Evolutionary conservation across 495 filamentous ascomycete species (phyloP).

Genomic region (Ramalina peruviana): DNA sequence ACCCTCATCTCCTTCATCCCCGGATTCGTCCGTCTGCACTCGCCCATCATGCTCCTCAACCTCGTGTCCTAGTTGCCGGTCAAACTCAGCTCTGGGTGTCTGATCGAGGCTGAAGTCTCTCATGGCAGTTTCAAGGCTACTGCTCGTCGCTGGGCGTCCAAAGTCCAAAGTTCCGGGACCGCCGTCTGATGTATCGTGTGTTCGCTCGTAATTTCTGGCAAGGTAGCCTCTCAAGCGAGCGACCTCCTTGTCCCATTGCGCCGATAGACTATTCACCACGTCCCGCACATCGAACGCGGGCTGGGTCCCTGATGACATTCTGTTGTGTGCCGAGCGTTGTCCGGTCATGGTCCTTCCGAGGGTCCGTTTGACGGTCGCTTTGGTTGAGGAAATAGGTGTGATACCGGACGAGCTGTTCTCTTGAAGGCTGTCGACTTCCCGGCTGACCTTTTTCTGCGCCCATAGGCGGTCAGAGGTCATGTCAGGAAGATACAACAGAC

Average conservation of each 20-base stretch:
- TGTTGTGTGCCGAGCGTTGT: conserved; percentile 21
- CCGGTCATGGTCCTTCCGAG: conserved; percentile 21
- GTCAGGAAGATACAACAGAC: conserved; percentile 47
- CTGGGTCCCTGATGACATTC: conserved; percentile 9
- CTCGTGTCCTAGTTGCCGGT: conserved; percentile 10
- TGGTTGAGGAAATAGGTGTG: conserved; percentile 8
- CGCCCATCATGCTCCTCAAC: not conserved
- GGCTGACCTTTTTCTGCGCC: conserved; percentile 48
- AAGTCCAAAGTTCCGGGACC: conserved; percentile 2
- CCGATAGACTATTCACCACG: conserved; percentile 40
- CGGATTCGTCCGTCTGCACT: not conserved
- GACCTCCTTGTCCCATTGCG: conserved; percentile 49
- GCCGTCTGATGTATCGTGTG: conserved; percentile 28
- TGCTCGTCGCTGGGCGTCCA: conserved; percentile 6
- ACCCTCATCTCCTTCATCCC: conserved; percentile 1
- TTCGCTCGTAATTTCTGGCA: conserved; percentile 45
- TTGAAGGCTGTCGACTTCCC: conserved; percentile 41
- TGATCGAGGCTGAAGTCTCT: conserved; percentile 6
- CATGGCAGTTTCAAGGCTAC: conserved; percentile 7
- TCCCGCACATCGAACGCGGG: conserved; percentile 36
- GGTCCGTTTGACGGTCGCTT: conserved; percentile 17
- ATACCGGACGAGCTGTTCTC: conserved; percentile 5
- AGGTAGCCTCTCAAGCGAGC: conserved; percentile 43
- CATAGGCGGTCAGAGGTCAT: conserved; percentile 50
- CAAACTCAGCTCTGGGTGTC: conserved; percentile 13